Evolutionary conservation across 176 grass and related monocot genomes (phyloP), one percentile per base, ranked within the genome.

Genomic region (Stipa capillata): DNA sequence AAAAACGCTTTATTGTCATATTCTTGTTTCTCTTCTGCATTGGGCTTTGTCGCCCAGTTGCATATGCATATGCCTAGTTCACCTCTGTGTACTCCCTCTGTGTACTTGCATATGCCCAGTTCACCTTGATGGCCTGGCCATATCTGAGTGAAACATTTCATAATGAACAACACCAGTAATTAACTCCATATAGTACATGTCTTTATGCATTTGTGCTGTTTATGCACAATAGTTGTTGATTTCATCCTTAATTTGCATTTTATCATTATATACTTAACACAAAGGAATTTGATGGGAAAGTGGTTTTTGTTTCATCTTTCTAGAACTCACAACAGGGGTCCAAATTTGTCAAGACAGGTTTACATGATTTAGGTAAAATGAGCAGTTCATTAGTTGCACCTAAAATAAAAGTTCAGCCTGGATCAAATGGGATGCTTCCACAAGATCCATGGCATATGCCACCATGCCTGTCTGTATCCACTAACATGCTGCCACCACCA

Each of bases 261-360:
- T n/a, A n/a, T n/a, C n/a, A 11, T 41, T 63, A 36, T 25, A 34
- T 74, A 65, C 63, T 67, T 31, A 43, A 65, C 49, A 17, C 58
- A 73, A 51, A 55, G 3, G 72, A 78, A 58, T 85, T 83, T 92
- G 57, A 85, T 76, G 73, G 43, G 58, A 32, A 51, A 65, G 71
- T 88, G n/a, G 76, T 83, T 68, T 90, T 56, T 79, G 24, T 80
- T 92, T 92, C 47, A 55, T 84, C 86, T 87, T 84, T 88, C 85
- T 90, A 97, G 87, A 93, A 90, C 90, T 97, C 77, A 93, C 90
- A 76, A 89, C 87, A 85, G 72, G 85, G 80, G 31, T 90, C 88
- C 82, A 81, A 82, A 88, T 93, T 97, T 93, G 81, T 87, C 93
- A 90, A 90, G 88, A 79, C 93, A 89, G 90, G 87, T 90, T 86